These are phyloP conservation scores for Pseudovirgaria hyperparasitica DNA, from an alignment of 2,329 filamentous ascomycete genomes.

Conservation along the genomic window DNA sequence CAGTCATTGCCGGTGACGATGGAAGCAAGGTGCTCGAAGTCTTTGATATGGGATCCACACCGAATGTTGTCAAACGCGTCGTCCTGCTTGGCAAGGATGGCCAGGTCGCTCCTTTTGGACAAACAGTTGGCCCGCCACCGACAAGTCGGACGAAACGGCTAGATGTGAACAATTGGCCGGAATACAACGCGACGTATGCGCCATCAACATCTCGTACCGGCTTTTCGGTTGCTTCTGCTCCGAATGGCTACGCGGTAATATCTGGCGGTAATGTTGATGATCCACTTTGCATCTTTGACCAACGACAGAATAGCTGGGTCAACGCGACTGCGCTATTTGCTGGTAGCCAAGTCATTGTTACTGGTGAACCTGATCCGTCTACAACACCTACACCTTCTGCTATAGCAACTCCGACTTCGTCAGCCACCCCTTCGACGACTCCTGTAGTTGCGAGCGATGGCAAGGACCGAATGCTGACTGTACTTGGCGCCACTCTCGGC, in stretches of 20 bases:
- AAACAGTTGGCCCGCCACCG: constrained; percentile 29
- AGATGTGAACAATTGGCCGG: constrained; percentile 55
- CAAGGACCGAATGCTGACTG: constrained; percentile 40
- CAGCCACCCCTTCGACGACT: constrained; percentile 13
- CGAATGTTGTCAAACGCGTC: constrained; percentile 61
- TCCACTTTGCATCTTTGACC: constrained; percentile 65
- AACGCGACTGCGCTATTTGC: constrained; percentile 55
- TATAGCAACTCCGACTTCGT: constrained; percentile 22
- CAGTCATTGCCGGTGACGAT: constrained; percentile 59
- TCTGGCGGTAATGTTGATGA: constrained; percentile 56
- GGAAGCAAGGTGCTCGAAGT: constrained; percentile 66
- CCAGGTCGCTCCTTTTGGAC: constrained; percentile 31
- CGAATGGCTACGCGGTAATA: constrained; percentile 58
- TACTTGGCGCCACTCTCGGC: constrained; percentile 72
- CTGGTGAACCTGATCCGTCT: constrained; percentile 18
- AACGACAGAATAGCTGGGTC: constrained; percentile 62
- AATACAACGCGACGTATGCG: constrained; percentile 64
- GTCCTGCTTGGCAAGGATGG: constrained; percentile 53
- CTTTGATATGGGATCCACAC: constrained; percentile 62
- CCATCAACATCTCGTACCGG: constrained; percentile 51
- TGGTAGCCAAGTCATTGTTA: constrained; percentile 25
- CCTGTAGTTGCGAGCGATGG: constrained; percentile 20
- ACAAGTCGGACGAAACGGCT: constrained; percentile 38
- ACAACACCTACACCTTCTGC: constrained; percentile 10
- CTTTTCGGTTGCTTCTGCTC: constrained; percentile 58